A percentile compares a stretch with the other conserved stretches of the same genome.
phyloP scores from a whole-genome alignment of 148 eudicot genomes.

The Dianthus caryophyllus region DNA sequence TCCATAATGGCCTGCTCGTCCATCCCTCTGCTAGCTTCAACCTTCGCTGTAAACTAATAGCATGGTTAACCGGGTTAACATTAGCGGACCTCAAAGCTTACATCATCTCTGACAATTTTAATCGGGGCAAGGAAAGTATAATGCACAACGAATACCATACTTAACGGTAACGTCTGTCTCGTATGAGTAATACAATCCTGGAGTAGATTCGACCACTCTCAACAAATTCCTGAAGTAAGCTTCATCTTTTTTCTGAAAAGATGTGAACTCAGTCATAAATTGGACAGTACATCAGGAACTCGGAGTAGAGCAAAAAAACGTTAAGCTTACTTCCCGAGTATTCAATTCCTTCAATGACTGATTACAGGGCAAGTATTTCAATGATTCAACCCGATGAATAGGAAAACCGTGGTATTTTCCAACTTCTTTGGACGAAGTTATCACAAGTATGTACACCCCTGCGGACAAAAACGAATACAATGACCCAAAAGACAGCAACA shows the following conservation, averaged over 20 bases:
- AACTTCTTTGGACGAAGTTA: conserved; percentile 79
- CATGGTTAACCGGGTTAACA: conserved; percentile 12
- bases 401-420: conserved; percentile 89
- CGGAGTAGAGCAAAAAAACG: conserved; percentile 4
- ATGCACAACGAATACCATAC: conserved; percentile 34
- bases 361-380: conserved; percentile 83
- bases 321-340: conserved; percentile 56
- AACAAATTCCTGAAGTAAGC: conserved; percentile 77
- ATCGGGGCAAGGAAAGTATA: not conserved
- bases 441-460: conserved; percentile 73
- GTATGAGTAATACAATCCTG: conserved; percentile 90
- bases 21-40: conserved; percentile 63
- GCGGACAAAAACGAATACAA: conserved; percentile 22
- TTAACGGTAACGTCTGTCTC: conserved; percentile 90
- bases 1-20: conserved; percentile 84
- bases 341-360: conserved; percentile 44
- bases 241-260: conserved; percentile 82
- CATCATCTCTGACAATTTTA: conserved; percentile 4
- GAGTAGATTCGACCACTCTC: conserved; percentile 82
- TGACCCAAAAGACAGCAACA: too few relatives aligned
- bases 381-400: conserved; percentile 60
- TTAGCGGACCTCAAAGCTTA: conserved; percentile 4
- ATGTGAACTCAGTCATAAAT: not conserved
- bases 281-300: not conserved
- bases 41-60: conserved; percentile 76